A percentile compares a stretch with the other conserved stretches of the same genome.
phyloP scores from a whole-genome alignment of 305 asterid species.

The Fraxinus sp. region DNA sequence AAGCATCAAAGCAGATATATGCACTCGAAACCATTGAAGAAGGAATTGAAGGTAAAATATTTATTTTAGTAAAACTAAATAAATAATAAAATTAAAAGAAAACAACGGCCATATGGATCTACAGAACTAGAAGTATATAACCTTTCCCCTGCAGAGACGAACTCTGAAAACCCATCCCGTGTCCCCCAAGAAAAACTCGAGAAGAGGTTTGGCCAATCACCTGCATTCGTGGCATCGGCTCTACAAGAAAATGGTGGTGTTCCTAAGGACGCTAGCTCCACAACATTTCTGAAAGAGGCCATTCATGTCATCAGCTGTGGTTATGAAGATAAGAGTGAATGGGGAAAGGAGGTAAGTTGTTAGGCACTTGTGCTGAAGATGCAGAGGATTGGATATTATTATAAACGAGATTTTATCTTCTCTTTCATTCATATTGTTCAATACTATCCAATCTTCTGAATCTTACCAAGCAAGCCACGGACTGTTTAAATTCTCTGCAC shows the following conservation, averaged over 20 bases:
- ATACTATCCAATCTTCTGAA: neutral
- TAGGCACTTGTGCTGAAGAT: neutral
- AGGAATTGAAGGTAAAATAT: slow-evolving; percentile 52
- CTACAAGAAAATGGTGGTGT: slow-evolving; percentile 61
- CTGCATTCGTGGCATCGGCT: slow-evolving; percentile 72
- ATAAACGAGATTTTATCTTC: neutral
- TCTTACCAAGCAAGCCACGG: neutral
- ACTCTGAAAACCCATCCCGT: slow-evolving; percentile 28
- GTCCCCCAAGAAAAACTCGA: slow-evolving; percentile 64
- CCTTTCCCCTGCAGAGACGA: slow-evolving; percentile 38
- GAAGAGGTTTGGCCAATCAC: slow-evolving; percentile 82
- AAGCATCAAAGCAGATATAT: slow-evolving; percentile 79
- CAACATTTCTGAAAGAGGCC: slow-evolving; percentile 64
- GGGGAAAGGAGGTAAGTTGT: slow-evolving; percentile 83
- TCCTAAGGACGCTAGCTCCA: slow-evolving; percentile 36
- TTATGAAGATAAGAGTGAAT: slow-evolving; percentile 91
- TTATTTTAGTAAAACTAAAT: neutral
- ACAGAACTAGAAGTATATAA: neutral
- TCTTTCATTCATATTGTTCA: neutral
- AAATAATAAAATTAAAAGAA: neutral
- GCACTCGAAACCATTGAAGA: slow-evolving; percentile 89
- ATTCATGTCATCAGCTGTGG: slow-evolving; percentile 93
- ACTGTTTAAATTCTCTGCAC: neutral
- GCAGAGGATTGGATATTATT: neutral
- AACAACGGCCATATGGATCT: neutral